Base-by-base conservation (phyloP, 225 moss, liverwort and hornwort species). In the Bryoerythrophyllum caledonicum region DNA sequence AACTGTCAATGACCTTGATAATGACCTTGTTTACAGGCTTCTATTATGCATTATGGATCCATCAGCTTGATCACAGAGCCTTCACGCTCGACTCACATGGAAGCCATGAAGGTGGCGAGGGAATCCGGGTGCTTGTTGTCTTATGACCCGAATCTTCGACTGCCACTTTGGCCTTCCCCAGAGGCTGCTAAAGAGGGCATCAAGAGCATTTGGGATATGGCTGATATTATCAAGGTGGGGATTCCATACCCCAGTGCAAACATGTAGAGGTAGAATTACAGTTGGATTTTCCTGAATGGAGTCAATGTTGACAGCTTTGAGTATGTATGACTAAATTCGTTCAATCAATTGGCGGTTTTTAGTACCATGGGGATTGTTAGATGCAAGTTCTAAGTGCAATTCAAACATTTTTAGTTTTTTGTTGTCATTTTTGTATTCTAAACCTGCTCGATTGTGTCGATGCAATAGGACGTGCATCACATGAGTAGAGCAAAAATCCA, bases 41-140 rank as follows among this genome's bases (percentile, higher is more conserved):
- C 82, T 60, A 86, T 94, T 40, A 84, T 94, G 68, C 92, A 94
- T 78, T 94, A 90, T 57, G 94, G 94, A 48, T 94, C 94, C 19
- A 92, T 92, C 82, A 92, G 92, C 72, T 87, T 94, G 49, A 94
- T 94, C 72, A 83, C 90, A 21, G 92, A 94, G 72, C 94, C 94
- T 58, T 94, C 90, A 60, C 90, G 94, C 40, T 80, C 94, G 75
- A 92, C 94, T 56, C 94, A 94, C 63, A 43, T 94, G 81, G 90
- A 89, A 51, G 92, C 92, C 60, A 78, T 94, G 90, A 85, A 80
- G 56, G 74, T 92, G 83, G 94, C 92, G 27, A 92, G 54, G 78
- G 87, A 91, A 63, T 80, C 83, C 20, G 92, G 94, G 59, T 83
- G 87, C 26, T 70, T 94, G 35, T 78, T 94, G 72, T 94, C 94